These are phyloP conservation scores for Eragrostis curvula DNA, from an alignment of 176 grass and related monocot species.

Conservation along the genomic window DNA sequence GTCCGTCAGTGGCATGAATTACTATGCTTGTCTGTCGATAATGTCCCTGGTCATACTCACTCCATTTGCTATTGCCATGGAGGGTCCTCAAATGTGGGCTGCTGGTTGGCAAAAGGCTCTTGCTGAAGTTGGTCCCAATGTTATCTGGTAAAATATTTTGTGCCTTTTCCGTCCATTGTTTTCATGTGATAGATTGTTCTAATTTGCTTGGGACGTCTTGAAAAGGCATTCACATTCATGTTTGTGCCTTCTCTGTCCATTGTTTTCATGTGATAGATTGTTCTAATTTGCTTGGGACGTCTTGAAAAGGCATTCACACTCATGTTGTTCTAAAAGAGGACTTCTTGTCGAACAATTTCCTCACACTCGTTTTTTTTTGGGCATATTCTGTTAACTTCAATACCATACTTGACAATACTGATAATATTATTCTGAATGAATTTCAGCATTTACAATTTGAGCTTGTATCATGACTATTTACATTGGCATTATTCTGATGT, in stretches of 20 bases:
- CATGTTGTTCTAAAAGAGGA: background rate
- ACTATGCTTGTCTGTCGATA: slow-evolving; percentile 90
- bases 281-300: background rate
- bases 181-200: background rate
- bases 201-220: background rate
- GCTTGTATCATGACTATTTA: background rate
- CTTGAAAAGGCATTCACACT: slow-evolving; percentile 1
- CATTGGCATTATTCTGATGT: slow-evolving; percentile 24
- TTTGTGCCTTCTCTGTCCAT: slow-evolving; percentile 9
- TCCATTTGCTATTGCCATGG: slow-evolving; percentile 91
- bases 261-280: background rate
- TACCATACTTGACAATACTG: background rate
- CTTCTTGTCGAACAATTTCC: background rate
- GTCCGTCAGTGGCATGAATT: slow-evolving; percentile 94
- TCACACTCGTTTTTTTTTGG: slow-evolving; percentile 15
- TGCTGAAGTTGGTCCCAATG: slow-evolving; percentile 73
- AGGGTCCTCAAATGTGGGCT: slow-evolving; percentile 84
- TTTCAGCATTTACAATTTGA: background rate
- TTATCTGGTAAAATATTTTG: slow-evolving; percentile 75
- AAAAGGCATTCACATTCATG: background rate
- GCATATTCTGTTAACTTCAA: slow-evolving; percentile 13
- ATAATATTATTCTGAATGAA: background rate
- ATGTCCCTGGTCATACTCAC: slow-evolving; percentile 85
- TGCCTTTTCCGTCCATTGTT: slow-evolving; percentile 14
- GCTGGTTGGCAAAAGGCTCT: slow-evolving; percentile 88